Evolutionary conservation across 164 flowering plant genomes (phyloP), one percentile per base, ranked within the genome.

Genomic region (Brasenia schreberi): DNA sequence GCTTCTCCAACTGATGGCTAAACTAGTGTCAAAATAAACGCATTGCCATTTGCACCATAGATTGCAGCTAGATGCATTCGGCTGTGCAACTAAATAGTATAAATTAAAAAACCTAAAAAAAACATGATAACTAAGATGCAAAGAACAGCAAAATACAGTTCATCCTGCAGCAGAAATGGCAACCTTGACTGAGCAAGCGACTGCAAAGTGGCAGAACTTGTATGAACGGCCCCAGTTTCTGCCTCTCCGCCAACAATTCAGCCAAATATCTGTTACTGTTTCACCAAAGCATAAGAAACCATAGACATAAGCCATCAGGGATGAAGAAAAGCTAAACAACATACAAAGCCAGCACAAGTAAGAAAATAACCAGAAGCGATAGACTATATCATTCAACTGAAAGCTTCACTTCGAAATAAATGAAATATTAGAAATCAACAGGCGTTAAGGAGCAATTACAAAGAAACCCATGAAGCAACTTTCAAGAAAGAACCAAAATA

Each of bases 151-250:
- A 33, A 33, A 33, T 33, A 33, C 39, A 33, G 4, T 4, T 33
- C 39, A 33, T 33, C 39, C 39, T 33, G 39, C 39, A 33, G 39
- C 39, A 33, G 39, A 33, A 33, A 33, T 33, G 39, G 39, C 39
- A 39, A 87, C 96, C 96, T 81, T 89, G 96, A 79, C 75, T 83
- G 19, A 89, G 66, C 74, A 89, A 91, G 71, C 86, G 75, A 77
- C 74, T 77, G 75, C 88, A 87, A 18, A 70, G 71, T 0, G 93
- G 96, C 60, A 89, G 67, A 74, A 89, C 73, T 68, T 82, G 91
- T 75, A 84, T 61, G 77, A 89, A 89, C 17, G 96, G 96, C 39
- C 78, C 89, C 77, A 89, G 72, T 67, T 86, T 89, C 61, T 83
- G 89, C 68, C 83, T 83, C 78, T 89, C 96, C 45, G 84, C 86